Conservation (phyloP, 805 yeast species). For the Suhomyces pyralidae region DNA sequence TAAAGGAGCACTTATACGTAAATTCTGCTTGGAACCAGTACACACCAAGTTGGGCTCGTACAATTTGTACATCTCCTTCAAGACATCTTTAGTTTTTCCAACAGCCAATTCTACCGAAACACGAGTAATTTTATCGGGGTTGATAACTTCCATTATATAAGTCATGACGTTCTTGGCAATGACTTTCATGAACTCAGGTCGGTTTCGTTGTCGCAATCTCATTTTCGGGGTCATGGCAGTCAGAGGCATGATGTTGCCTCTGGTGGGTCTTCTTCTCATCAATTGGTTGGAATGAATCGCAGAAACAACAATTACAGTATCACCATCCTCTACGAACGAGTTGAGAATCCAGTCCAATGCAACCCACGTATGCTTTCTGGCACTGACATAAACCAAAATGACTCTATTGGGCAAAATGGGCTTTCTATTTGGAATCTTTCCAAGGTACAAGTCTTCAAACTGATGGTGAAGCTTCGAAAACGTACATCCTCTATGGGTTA, state of each 20-base stretch:
- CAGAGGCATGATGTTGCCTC: slow-evolving; percentile 13
- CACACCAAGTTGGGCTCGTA: slow-evolving; percentile 60
- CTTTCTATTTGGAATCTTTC: slow-evolving; percentile 24
- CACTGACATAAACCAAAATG: slow-evolving; percentile 63
- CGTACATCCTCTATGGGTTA: slow-evolving; percentile 42
- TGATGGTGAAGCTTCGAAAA: slow-evolving; percentile 45
- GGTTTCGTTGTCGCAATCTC: slow-evolving; percentile 37
- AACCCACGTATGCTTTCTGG: slow-evolving; percentile 79
- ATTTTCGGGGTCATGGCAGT: slow-evolving; percentile 22
- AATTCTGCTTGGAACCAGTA: slow-evolving; percentile 52
- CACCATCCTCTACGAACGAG: slow-evolving; percentile 59
- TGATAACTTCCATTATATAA: slow-evolving; percentile 46
- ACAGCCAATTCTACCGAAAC: slow-evolving; percentile 60
- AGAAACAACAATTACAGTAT: slow-evolving; percentile 60
- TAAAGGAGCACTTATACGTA: slow-evolving; percentile 45
- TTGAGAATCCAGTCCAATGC: slow-evolving; percentile 68
- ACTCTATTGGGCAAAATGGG: slow-evolving; percentile 52
- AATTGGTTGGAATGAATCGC: slow-evolving; percentile 33
- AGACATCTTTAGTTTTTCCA: slow-evolving; percentile 53
- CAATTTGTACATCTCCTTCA: slow-evolving; percentile 57
- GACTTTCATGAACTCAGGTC: slow-evolving; percentile 46
- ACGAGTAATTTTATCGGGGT: slow-evolving; percentile 46
- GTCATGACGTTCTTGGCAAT: slow-evolving; percentile 51
- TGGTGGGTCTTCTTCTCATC: slow-evolving; percentile 5
- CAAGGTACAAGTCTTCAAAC: slow-evolving; percentile 46